Evolutionary conservation across 805 yeast species (phyloP), one percentile per base, ranked within the genome.

Genomic region (Priceomyces haplophilus): DNA sequence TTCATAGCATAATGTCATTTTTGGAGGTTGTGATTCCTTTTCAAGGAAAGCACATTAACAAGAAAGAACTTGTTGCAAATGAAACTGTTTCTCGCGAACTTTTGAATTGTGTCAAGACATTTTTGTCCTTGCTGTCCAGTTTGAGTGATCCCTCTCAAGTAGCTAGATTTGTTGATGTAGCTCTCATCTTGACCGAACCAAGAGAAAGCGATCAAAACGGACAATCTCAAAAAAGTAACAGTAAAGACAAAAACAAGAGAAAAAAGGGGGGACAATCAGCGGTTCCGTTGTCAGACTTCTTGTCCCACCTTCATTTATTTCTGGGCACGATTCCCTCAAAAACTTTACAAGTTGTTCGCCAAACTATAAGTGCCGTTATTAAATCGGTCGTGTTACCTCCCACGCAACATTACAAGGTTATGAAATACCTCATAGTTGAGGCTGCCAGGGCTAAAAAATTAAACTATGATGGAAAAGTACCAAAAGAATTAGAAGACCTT

Each of bases 291-390:
- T 76, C 90, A 7, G 95, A 85, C 62, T 56, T 84, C 23, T 67
- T 83, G 37, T 80, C 89, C 0, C 86, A 84, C 58, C 71, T 81
- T 36, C 80, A 77, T 41, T 67, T 78, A 41, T 84, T 85, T 52
- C 57, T 59, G 21, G 54, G 62, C 7, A 59, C 64, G 7, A 71
- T 79, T 12, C 68, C 82, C 4, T 31, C 46, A 0, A 20, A 43
- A 1, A 75, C 80, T 6, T 47, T 65, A 13, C 21, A 32, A 2
- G 41, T 50, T 0, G 65, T 79, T 6, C 58, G 76, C 39, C 42
- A 45, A 2, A 84, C 87, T 51, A 72, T 85, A 44, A 65, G 60
- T 13, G 54, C 65, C 1, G 61, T 83, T 6, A 58, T 85, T 19
- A 58, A 72, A 13, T 73, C 69, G 42, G 71, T 76, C 39, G 65